Conservation (phyloP, 192 early-diverging fungal species). For the Radiomyces spectabilis region DNA sequence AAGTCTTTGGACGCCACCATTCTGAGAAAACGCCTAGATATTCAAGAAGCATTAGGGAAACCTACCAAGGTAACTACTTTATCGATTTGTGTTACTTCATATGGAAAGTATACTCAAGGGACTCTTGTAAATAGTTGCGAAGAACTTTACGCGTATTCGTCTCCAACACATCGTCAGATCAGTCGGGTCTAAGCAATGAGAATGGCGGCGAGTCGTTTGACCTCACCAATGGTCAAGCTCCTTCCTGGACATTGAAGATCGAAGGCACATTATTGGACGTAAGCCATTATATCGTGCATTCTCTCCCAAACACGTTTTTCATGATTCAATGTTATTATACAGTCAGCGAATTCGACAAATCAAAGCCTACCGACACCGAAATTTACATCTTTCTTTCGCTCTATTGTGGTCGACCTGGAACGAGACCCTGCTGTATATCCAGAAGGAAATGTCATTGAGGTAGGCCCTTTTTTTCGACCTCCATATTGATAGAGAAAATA, state of each 20-base stretch:
- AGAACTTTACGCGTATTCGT: constrained; percentile 86
- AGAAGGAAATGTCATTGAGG: constrained; percentile 75
- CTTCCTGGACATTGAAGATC: constrained; percentile 87
- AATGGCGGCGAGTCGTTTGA: constrained; percentile 36
- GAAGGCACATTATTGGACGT: constrained; percentile 85
- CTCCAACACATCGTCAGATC: constrained; percentile 81
- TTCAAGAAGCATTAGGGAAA: constrained; percentile 77
- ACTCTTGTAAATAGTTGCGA: constrained; percentile 52
- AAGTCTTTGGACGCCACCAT: constrained; percentile 83
- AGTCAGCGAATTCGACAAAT: constrained; percentile 43
- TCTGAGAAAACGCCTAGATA: constrained; percentile 82
- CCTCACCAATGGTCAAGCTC: constrained; percentile 42
- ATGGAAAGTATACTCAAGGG: too few relatives aligned
- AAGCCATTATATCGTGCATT: neutral
- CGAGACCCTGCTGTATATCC: constrained; percentile 70
- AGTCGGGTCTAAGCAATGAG: constrained; percentile 44
- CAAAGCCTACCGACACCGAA: constrained; percentile 59
- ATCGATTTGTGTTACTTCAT: too few relatives aligned
- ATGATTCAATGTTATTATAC: neutral
- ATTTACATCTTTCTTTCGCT: constrained; percentile 81
- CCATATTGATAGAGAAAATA: neutral
- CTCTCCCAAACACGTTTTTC: neutral
- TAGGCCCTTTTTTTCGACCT: constrained; percentile 9
- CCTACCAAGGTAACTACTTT: constrained; percentile 59
- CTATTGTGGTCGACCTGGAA: constrained; percentile 79